These are phyloP conservation scores for Saccharomyces paradoxus DNA, from an alignment of 805 yeast genomes.

Conservation along the genomic window DNA sequence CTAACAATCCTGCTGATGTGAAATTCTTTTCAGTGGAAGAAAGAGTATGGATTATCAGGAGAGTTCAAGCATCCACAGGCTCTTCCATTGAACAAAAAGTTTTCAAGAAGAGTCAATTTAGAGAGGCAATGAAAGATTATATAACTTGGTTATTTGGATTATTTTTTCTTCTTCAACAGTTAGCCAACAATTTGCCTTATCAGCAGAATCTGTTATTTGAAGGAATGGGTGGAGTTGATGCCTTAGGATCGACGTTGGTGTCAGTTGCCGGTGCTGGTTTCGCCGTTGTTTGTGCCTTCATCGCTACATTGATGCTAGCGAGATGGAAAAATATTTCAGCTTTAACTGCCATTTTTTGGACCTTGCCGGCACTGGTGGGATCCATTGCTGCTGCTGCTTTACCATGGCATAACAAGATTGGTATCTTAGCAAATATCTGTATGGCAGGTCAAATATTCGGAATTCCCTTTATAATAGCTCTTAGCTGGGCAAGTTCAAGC, in stretches of 20 bases:
- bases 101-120: slow-evolving; percentile 41
- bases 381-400: slow-evolving; percentile 39
- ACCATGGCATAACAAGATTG: slow-evolving; percentile 39
- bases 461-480: slow-evolving; percentile 34
- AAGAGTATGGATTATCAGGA: slow-evolving; percentile 42
- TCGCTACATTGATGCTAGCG: slow-evolving; percentile 32
- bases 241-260: slow-evolving; percentile 42
- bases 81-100: slow-evolving; percentile 39
- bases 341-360: slow-evolving; percentile 32
- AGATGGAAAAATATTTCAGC: slow-evolving; percentile 34
- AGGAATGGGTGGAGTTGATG: slow-evolving; percentile 36
- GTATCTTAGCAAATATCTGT: slow-evolving; percentile 40
- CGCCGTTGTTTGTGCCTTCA: slow-evolving; percentile 34
- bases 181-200: slow-evolving; percentile 46
- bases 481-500: slow-evolving; percentile 30
- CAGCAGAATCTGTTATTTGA: slow-evolving; percentile 44
- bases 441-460: slow-evolving; percentile 41
- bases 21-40: slow-evolving; percentile 41
- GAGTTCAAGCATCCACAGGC: slow-evolving; percentile 34
- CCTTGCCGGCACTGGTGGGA: slow-evolving; percentile 39
- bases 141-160: slow-evolving; percentile 37
- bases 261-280: slow-evolving; percentile 48
- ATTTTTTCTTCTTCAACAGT: slow-evolving; percentile 37
- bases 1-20: slow-evolving; percentile 49
- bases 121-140: slow-evolving; percentile 45